These are phyloP conservation scores for Claviceps sorghi DNA, from an alignment of 2,329 filamentous ascomycete genomes.

Conservation along the genomic window DNA sequence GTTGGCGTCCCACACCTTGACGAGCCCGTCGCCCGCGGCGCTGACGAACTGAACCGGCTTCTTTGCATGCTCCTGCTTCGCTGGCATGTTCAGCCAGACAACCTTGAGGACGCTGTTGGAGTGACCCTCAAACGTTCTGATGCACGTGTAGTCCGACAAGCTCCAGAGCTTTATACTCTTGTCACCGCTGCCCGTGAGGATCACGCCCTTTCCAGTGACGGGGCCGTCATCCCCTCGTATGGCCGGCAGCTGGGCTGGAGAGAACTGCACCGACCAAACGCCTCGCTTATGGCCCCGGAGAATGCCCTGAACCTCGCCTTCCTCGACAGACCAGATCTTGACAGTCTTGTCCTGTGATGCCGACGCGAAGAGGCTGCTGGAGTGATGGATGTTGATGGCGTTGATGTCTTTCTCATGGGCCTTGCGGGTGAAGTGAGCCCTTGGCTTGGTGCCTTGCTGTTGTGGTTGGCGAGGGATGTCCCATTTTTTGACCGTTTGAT, in stretches of 20 bases:
- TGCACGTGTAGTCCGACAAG: constrained; percentile 77
- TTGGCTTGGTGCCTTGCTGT: constrained; percentile 29
- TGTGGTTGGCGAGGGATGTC: constrained; percentile 50
- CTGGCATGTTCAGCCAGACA: constrained; percentile 57
- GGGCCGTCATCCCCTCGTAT: constrained; percentile 58
- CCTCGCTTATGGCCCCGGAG: constrained; percentile 85
- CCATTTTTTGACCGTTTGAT: constrained; percentile 92
- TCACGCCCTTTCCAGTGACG: constrained; percentile 62
- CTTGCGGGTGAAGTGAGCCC: constrained; percentile 75
- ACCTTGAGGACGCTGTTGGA: constrained; percentile 92
- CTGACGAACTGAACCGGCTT: constrained; percentile 61
- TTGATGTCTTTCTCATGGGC: constrained; percentile 99
- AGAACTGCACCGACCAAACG: constrained; percentile 91
- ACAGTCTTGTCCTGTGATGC: constrained; percentile 94
- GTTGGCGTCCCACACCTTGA: constrained; percentile 90
- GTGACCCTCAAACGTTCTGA: constrained; percentile 90
- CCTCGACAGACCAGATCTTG: constrained; percentile 87
- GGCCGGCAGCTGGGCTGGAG: constrained; percentile 60
- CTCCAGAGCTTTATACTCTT: constrained; percentile 96
- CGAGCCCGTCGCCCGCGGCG: constrained; percentile 82
- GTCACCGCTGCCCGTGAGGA: constrained; percentile 86
- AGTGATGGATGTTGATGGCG: constrained; percentile 66
- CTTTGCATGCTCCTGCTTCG: constrained; percentile 36
- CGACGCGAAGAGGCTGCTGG: constrained; percentile 73
- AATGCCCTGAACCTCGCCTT: constrained; percentile 82